Percentiles rank a stretch among this genome's conserved stretches.
phyloP scores from a whole-genome alignment of 2,329 filamentous ascomycete genomes.

The Pestalotiopsis sp. region DNA sequence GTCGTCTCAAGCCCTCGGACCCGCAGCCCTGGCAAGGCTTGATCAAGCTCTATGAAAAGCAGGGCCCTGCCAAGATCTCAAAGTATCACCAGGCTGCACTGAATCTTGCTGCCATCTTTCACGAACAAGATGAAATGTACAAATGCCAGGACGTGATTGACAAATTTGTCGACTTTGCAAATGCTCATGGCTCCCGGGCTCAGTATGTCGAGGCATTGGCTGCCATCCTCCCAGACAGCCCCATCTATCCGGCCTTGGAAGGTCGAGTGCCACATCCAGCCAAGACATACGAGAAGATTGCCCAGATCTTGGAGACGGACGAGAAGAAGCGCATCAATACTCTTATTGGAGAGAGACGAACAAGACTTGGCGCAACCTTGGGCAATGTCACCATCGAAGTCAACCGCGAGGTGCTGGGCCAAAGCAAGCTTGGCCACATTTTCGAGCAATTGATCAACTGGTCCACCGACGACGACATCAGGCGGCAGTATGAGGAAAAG shows the following conservation, averaged over 20 bases:
- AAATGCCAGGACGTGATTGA: slow-evolving; percentile 71
- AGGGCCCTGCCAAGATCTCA: slow-evolving; percentile 67
- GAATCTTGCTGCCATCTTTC: slow-evolving; percentile 74
- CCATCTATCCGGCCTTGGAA: slow-evolving; percentile 81
- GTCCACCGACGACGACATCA: slow-evolving; percentile 81
- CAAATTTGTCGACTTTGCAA: slow-evolving; percentile 76
- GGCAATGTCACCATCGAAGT: slow-evolving; percentile 84
- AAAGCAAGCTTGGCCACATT: slow-evolving; percentile 76
- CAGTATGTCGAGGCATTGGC: slow-evolving; percentile 79
- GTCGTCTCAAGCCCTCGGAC: slow-evolving; percentile 71
- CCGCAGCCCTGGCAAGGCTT: slow-evolving; percentile 90
- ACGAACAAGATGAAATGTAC: slow-evolving; percentile 64
- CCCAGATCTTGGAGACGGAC: slow-evolving; percentile 80
- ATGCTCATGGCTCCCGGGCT: slow-evolving; percentile 68
- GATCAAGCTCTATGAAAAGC: slow-evolving; percentile 81
- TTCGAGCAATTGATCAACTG: slow-evolving; percentile 88
- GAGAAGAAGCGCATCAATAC: slow-evolving; percentile 90
- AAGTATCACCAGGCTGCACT: slow-evolving; percentile 75
- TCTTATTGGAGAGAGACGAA: slow-evolving; percentile 85
- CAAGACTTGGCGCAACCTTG: slow-evolving; percentile 81
- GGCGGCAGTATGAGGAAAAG: slow-evolving; percentile 88
- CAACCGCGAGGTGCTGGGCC: slow-evolving; percentile 77
- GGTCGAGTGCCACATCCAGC: slow-evolving; percentile 80
- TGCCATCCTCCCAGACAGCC: slow-evolving; percentile 76
- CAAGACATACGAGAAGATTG: slow-evolving; percentile 79